Evolutionary conservation across 1,139 yeast species (phyloP).

Genomic region (Kurtzmaniella natalensis): DNA sequence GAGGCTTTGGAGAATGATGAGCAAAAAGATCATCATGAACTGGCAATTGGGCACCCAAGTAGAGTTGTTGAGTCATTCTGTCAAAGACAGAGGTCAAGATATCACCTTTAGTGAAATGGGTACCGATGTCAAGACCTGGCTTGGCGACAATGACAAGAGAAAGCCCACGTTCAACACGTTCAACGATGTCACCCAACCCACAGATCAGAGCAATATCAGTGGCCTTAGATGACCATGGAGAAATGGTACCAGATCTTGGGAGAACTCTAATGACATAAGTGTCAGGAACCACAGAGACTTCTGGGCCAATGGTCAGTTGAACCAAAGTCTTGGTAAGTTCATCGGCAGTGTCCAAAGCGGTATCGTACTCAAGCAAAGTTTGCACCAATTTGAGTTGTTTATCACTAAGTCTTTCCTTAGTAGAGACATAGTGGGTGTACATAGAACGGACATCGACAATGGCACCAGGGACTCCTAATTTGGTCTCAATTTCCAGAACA

Average conservation of each 20-base stretch:
- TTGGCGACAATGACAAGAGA: constrained; percentile 68
- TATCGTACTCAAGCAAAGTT: constrained; percentile 71
- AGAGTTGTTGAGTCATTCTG: constrained; percentile 87
- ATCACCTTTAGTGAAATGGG: constrained; percentile 37
- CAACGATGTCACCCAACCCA: constrained; percentile 67
- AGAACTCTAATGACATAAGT: constrained; percentile 67
- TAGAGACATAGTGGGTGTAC: constrained; percentile 77
- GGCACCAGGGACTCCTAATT: constrained; percentile 51
- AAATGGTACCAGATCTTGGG: constrained; percentile 94
- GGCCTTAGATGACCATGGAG: constrained; percentile 99
- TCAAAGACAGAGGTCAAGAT: constrained; percentile 76
- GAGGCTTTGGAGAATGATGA: constrained; percentile 79
- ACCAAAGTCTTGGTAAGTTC: constrained; percentile 19
- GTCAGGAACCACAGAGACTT: constrained; percentile 32
- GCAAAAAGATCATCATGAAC: constrained; percentile 67
- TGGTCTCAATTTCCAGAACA: constrained; percentile 66
- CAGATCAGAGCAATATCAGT: constrained; percentile 90
- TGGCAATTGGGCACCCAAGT: constrained; percentile 50
- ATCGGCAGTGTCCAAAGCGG: constrained; percentile 54
- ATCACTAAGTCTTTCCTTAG: constrained; percentile 31
- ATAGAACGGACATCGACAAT: constrained; percentile 69
- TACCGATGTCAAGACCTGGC: constrained; percentile 60
- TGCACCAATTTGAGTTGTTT: constrained; percentile 49
- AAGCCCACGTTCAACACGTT: constrained; percentile 87
- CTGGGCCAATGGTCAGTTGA: constrained; percentile 12